Evolutionary conservation across 73 alveolate species (phyloP).

Genomic region (Vitrella brassicaformis): DNA sequence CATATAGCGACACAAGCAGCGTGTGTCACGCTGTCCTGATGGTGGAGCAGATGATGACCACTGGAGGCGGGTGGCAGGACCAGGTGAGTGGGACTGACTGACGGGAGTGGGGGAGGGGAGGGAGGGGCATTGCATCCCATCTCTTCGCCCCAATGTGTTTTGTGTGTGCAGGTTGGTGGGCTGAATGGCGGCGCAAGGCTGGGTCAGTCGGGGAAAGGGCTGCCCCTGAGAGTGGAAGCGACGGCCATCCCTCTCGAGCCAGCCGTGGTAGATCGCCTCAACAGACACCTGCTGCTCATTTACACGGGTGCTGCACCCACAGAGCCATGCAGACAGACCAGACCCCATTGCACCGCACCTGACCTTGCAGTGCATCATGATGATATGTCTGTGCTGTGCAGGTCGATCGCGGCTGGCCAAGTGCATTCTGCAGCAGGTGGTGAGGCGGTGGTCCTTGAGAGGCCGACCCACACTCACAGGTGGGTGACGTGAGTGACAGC

Average conservation of each 20-base stretch:
- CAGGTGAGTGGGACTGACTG: slow-evolving; percentile 13
- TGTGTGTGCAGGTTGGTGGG: background rate
- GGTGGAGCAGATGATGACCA: slow-evolving; percentile 39
- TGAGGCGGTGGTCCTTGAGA: background rate
- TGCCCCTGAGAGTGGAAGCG: slow-evolving; percentile 2
- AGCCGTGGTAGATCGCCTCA: background rate
- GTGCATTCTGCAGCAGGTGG: slow-evolving; percentile 1
- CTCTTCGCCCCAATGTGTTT: too few relatives aligned
- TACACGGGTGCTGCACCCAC: background rate
- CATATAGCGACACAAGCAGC: background rate
- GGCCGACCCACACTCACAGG: background rate
- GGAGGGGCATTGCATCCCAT: background rate
- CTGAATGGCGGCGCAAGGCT: background rate
- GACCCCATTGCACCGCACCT: background rate
- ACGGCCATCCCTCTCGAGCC: background rate
- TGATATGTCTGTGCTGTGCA: background rate
- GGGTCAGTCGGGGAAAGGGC: background rate
- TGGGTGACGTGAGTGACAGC: background rate
- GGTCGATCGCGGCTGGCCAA: slow-evolving; percentile 1
- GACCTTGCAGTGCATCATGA: background rate
- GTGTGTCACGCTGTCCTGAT: slow-evolving; percentile 2
- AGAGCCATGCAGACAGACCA: background rate
- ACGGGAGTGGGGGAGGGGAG: background rate
- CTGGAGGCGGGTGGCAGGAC: slow-evolving; percentile 49
- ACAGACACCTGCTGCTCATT: background rate